Conservation (phyloP, 768 basidiomycete species). For the Clavaria fumosa region DNA sequence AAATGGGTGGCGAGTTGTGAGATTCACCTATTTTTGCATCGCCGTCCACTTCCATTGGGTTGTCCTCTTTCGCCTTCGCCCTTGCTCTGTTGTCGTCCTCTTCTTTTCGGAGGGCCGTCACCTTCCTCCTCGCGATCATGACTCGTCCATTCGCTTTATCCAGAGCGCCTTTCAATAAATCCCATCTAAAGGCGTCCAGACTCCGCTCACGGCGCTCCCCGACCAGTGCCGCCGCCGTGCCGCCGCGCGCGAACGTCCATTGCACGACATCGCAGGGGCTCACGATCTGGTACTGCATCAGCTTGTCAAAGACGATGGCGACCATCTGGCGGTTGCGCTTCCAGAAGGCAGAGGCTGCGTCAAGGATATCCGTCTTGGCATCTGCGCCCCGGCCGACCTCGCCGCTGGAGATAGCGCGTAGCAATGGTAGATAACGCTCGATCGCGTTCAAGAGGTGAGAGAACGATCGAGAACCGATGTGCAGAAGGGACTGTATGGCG, state of each 20-base stretch:
- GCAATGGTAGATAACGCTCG: conserved; percentile 76
- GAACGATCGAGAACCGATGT: conserved; percentile 90
- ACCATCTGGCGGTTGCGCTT: conserved; percentile 72
- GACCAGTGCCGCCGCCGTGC: conserved; percentile 19
- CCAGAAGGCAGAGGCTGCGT: conserved; percentile 69
- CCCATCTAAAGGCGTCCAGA: conserved; percentile 66
- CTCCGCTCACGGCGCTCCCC: conserved; percentile 25
- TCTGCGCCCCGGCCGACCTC: conserved; percentile 28
- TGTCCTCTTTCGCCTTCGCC: conserved; percentile 46
- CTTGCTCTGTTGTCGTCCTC: conserved; percentile 76
- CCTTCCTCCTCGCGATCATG: conserved; percentile 57
- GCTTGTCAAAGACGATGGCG: conserved; percentile 87
- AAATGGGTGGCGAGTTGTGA: neutral
- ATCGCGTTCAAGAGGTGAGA: conserved; percentile 96
- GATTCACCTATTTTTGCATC: conserved; percentile 35
- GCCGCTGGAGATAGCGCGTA: conserved; percentile 47
- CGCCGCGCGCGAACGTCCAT: conserved; percentile 60
- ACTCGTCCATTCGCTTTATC: conserved; percentile 89
- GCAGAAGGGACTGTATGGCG: conserved; percentile 73
- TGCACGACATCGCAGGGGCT: conserved; percentile 83
- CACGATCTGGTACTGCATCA: conserved; percentile 97
- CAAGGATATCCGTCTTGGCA: conserved; percentile 57
- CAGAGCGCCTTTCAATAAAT: conserved; percentile 62
- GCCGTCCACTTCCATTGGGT: conserved; percentile 59
- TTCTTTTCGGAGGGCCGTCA: conserved; percentile 65